Base-by-base conservation (phyloP, 2,329 filamentous ascomycete genomes). In the Xylaria sp. region DNA sequence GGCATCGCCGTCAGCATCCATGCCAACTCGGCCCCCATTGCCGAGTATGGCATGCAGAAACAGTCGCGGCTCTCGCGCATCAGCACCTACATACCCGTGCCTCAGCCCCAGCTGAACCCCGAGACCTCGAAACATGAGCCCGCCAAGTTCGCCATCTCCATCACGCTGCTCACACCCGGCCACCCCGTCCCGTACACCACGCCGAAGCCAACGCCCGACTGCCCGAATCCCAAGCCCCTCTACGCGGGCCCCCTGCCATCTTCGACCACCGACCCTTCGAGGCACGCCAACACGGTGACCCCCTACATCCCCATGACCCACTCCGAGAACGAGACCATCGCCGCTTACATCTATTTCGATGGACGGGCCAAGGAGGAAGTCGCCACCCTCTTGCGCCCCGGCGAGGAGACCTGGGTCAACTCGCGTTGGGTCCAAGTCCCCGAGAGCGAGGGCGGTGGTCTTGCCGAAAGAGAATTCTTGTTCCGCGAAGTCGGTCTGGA, bases 391-490 rank as follows among this genome's bases (percentile, higher is more conserved):
- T 85, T 99, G 62, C 88, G 96, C 64, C 92, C 94, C 13, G 95
- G 96, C 28, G 96, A 98, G 79, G 96, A 99, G 82, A 99, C 96
- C 1, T 99, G 96, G 96, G 97, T 99, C 28, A 99, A 98, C 78
- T 98, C 94, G 65, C 88, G 96, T 75, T 99, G 96, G 96, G 96
- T 99, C 59, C 95, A 97, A 78, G 90, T 99, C 7, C 94, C 95
- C 2, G 91, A 94, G 33, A 89, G 91, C 28, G 95, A 98, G 81
- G 95, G 95, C 39, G 96, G 96, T 59, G 96, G 96, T 51, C 88
- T 99, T 55, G 96, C 96, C 36, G 96, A 99, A 84, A 90, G 96
- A 72, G 96, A 99, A 79, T 99, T 99, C 75, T 84, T 99, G 72
- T 99, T 99, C 82, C 92, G 95, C 66, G 96, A 99, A 80, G 96